Evolutionary conservation across 2,329 filamentous ascomycete species (phyloP), one percentile per base, ranked within the genome.

Genomic region (Rasamsonia emersonii): DNA sequence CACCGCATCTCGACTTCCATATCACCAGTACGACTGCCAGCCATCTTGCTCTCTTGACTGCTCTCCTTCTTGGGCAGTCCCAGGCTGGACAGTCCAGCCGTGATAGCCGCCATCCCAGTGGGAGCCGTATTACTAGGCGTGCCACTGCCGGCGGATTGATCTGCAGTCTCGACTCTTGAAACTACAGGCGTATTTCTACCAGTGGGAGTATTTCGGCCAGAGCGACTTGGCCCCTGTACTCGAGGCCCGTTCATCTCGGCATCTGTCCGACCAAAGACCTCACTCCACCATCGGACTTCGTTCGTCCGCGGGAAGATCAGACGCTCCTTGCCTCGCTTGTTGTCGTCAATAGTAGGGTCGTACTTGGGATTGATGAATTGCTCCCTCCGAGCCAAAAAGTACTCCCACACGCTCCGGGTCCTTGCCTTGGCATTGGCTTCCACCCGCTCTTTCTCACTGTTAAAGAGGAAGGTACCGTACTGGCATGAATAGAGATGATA

Each of bases 401-500:
- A 95, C 45, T 91, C 82, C 91, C 91, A 98, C 1, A 95, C 91
- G 14, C 85, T 93, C 3, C 82, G 72, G 3, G 86, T 93, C 33
- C 75, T 71, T 46, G 86, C 78, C 23, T 68, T 65, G 1, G 83
- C 77, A 17, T 68, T 70, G 14, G 75, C 72, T 25, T 91, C 82
- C 10, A 75, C 65, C 3, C 91, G 79, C 49, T 94, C 83, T 50
- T 86, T 91, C 56, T 98, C 91, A 35, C 77, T 93, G 61, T 98
- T 95, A 60, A 84, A 94, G 4, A 98, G 69, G 54, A 98, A 98
- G 0, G 89, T 95, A 27, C 91, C 91, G 42, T 95, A 98, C 54
- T 98, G 91, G 44, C 88, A 94, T 1, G 89, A 89, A 53, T 96
- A 89, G 2, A 93, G 72, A 54, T 98, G 91, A 53, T 96, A 98